Evolutionary conservation across 768 basidiomycete genomes (phyloP), one percentile per base, ranked within the genome.

Genomic region (Tylopilus rubrobrunneus): DNA sequence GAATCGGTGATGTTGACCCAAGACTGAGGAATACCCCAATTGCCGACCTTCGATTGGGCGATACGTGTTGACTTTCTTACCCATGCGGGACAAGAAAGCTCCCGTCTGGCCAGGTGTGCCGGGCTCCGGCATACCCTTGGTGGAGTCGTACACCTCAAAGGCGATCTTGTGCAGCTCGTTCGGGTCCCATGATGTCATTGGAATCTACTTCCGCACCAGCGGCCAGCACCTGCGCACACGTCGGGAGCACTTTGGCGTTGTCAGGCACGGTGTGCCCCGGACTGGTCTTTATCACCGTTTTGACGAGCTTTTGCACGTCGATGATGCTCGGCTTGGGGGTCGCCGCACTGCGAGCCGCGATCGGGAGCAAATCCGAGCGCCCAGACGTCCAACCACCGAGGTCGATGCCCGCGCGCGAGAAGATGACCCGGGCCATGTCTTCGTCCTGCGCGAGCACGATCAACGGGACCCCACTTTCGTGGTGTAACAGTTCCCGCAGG

Each of bases 51-150:
- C 91, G 39, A 86, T 83, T 15, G 90, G 89, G 31, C 88, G 84
- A 65, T 91, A 92, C 0, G 91, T 91, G 66, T 92, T 93, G 51
- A 95, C 92, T 68, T 92, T 92, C 72, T 94, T 92, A 58, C 89
- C 90, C 85, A 92, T 87, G 73, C 92, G 93, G 9, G 88, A 89
- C 58, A 94, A 69, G 79, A 92, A 95, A 8, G 89, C 84, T 40
- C 92, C 90, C 7, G 84, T 86, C 34, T 77, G 67, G 19, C 92
- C 92, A 1, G 89, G 87, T 1, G 86, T 86, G 27, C 89, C 89
- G 11, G 82, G 81, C 50, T 91, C 87, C 4, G 88, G 85, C 68
- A 82, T 76, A 45, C 78, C 78, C 68, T 85, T 87, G 60, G 73
- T 75, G 10, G 79, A 73, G 62, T 92, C 92, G 59, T 83, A 92